Evolutionary conservation across 1,284 basidiomycete species (phyloP).

Genomic region (Rhodotorula sp.): DNA sequence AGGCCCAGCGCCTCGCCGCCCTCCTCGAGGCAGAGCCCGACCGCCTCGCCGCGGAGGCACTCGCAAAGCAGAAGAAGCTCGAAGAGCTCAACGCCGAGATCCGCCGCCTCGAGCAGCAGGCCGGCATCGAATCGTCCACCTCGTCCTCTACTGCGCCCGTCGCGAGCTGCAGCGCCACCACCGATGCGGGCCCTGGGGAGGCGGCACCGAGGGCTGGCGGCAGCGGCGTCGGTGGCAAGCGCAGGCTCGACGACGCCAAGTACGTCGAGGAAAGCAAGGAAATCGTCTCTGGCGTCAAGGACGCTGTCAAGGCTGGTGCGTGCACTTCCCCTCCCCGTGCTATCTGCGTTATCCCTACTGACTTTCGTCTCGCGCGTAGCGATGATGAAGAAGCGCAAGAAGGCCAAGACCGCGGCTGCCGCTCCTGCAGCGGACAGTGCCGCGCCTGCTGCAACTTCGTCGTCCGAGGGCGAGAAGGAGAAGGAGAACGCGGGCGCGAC

Average conservation of each 20-base stretch:
- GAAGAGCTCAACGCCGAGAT: conserved; percentile 67
- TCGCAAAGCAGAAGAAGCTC: conserved; percentile 80
- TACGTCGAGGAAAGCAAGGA: conserved; percentile 90
- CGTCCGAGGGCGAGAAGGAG: conserved; percentile 14
- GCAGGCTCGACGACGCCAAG: conserved; percentile 86
- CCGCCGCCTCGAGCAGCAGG: conserved; percentile 46
- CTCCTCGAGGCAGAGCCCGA: conserved; percentile 84
- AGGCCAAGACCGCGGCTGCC: conserved; percentile 30
- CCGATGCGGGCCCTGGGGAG: too few relatives aligned
- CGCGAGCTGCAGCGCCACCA: neutral
- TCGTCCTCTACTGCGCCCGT: conserved; percentile 44
- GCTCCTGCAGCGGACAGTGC: neutral
- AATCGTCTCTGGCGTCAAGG: conserved; percentile 88
- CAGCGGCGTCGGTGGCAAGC: conserved; percentile 68
- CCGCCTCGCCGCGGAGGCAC: conserved; percentile 74
- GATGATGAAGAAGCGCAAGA: conserved; percentile 48
- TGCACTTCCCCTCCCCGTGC: neutral
- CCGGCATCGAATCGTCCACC: conserved; percentile 49
- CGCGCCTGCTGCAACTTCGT: neutral
- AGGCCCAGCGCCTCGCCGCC: conserved; percentile 87
- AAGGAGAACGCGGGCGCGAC: conserved; percentile 15
- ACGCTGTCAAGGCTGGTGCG: conserved; percentile 79
- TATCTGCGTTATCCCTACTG: neutral
- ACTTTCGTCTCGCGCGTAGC: conserved; percentile 24
- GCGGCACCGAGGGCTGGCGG: neutral